Evolutionary conservation across 2,329 filamentous ascomycete species (phyloP), one percentile per base, ranked within the genome.

Genomic region (Pyrenochaeta sp.): DNA sequence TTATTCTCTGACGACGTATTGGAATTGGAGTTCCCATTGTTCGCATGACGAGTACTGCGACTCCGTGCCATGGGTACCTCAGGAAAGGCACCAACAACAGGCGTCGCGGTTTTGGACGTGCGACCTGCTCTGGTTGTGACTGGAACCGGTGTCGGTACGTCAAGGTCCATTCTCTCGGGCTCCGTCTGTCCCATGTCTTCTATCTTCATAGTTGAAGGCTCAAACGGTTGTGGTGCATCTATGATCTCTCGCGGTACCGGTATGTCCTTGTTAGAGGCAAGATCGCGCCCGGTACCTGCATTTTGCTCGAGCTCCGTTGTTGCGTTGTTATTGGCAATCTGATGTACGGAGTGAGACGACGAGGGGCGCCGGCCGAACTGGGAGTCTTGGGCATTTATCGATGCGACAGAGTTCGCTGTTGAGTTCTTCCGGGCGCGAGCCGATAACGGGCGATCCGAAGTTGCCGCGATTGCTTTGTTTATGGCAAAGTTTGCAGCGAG

Each of bases 391-490:
- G 79, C 79, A 35, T 50, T 66, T 32, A 74, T 87, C 49, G 85
- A 83, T 14, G 64, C 57, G 11, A 70, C 60, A 14, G 74, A 76
- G 33, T 70, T 75, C 5, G 74, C 63, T 3, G 63, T 74, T 14
- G 90, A 91, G 68, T 90, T 93, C 70, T 92, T 91, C 67, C 92
- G 87, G 32, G 87, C 86, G 62, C 91, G 86, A 5, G 89, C 87
- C 4, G 88, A 87, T 45, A 85, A 82, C 11, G 90, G 88, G 37
- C 89, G 85, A 52, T 85, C 63, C 72, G 79, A 46, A 21, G 61
- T 60, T 33, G 59, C 63, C 47, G 73, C 76, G 61, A 77, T 66
- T 6, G 81, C 79, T 63, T 92, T 90, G 21, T 86, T 83, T 35
- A 76, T 64, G 51, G 77, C 75, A 53, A 91, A 85, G n/a, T 83